Evolutionary conservation across 257 asterid genomes (phyloP).

Genomic region (Coffea canephora): DNA sequence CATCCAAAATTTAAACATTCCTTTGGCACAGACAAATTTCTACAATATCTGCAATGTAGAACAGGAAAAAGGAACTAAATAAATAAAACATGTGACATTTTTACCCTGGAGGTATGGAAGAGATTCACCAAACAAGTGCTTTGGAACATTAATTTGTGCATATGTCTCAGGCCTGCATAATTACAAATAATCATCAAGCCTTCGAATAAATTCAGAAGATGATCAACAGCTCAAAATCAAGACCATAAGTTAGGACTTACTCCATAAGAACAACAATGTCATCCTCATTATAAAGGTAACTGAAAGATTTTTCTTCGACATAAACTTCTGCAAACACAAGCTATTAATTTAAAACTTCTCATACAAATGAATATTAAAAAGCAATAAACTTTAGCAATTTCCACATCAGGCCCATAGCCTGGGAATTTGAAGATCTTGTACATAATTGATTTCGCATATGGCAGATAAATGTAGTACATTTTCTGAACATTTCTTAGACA

Average conservation of each 20-base stretch:
- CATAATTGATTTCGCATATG: too few species aligned
- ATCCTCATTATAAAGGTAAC: too few species aligned
- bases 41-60: not conserved
- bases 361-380: too few species aligned
- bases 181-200: slow-evolving; percentile 11
- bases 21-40: not conserved
- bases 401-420: too few species aligned
- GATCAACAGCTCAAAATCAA: slow-evolving; percentile 4
- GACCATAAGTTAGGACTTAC: slow-evolving; percentile 50
- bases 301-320: too few species aligned
- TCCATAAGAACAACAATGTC: slow-evolving; percentile 80
- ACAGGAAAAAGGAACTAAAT: not conserved
- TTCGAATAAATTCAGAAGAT: slow-evolving; percentile 10
- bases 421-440: too few species aligned
- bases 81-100: not conserved
- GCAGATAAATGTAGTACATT: too few species aligned
- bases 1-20: not conserved
- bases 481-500: too few species aligned
- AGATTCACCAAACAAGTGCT: slow-evolving; percentile 85
- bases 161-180: slow-evolving; percentile 64
- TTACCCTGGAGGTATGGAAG: slow-evolving; percentile 81
- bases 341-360: too few species aligned
- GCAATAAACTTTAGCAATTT: too few species aligned
- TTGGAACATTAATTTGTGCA: slow-evolving; percentile 76
- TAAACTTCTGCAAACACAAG: too few species aligned